phyloP scores from a whole-genome alignment of 768 basidiomycete genomes.

The Kwoniella sp. region DNA sequence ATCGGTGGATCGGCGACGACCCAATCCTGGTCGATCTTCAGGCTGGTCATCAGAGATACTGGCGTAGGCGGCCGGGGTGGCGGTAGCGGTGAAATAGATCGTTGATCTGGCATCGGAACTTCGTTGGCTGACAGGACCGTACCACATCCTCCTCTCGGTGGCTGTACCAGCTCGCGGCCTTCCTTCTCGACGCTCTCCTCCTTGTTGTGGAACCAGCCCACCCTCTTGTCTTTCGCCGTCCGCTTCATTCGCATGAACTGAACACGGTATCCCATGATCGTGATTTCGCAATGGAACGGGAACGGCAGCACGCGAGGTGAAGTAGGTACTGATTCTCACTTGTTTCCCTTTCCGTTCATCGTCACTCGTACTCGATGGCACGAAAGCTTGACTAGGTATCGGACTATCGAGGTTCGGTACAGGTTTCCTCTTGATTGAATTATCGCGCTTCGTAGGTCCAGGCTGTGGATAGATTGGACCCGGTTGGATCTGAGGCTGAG shows the following conservation, averaged over 20 bases:
- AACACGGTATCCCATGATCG: no score
- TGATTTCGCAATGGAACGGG: no score
- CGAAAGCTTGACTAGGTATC: not conserved
- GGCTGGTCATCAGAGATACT: no score
- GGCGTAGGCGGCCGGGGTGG: no score
- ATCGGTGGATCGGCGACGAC: constrained; percentile 1
- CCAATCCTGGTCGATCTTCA: not conserved
- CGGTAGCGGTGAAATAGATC: not conserved
- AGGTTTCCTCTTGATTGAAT: constrained; percentile 24
- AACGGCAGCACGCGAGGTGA: not conserved
- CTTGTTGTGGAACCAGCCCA: no score
- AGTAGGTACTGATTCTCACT: constrained; percentile 2
- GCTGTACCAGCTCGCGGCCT: constrained; percentile 5
- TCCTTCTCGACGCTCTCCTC: not conserved
- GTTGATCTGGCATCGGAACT: not conserved
- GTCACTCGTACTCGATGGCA: not conserved
- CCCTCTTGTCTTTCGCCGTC: no score
- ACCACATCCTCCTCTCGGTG: constrained; percentile 9
- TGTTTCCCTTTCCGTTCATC: not conserved
- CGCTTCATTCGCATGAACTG: no score
- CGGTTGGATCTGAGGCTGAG: no score
- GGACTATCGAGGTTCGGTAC: constrained; percentile 4
- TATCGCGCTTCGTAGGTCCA: constrained; percentile 1
- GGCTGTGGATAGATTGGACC: no score
- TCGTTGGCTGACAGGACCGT: not conserved